Evolutionary conservation across 2,329 filamentous ascomycete genomes (phyloP).

Genomic region (Aspergillaceae sp.): DNA sequence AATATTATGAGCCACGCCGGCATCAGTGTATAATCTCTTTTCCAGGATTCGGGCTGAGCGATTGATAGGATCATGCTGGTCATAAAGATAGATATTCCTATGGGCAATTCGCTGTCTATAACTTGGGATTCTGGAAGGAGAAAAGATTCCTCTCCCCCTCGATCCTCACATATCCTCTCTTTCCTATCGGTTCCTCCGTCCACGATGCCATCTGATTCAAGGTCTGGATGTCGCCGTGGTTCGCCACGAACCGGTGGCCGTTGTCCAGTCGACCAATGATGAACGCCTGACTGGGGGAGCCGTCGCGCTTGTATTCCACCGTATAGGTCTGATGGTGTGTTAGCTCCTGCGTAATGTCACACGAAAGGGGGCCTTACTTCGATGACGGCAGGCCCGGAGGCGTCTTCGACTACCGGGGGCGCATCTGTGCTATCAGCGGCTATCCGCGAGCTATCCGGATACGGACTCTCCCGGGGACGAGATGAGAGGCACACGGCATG

Average conservation of each 20-base stretch:
- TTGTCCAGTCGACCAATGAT: slow-evolving; percentile 45
- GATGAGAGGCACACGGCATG: slow-evolving; percentile 52
- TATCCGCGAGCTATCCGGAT: slow-evolving; percentile 14
- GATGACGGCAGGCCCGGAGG: slow-evolving; percentile 44
- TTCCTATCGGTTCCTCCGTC: slow-evolving; percentile 1
- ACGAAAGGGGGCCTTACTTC: slow-evolving; percentile 36
- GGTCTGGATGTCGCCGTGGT: slow-evolving; percentile 18
- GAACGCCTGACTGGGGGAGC: slow-evolving; percentile 40
- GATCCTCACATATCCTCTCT: background rate
- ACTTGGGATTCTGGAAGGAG: background rate
- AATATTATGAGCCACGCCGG: too few species aligned
- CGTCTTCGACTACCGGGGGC: slow-evolving; percentile 35
- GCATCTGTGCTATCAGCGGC: slow-evolving; percentile 32
- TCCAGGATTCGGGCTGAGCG: background rate
- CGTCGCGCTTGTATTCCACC: slow-evolving; percentile 48
- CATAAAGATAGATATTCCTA: background rate
- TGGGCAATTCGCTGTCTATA: too few species aligned
- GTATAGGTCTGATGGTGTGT: slow-evolving; percentile 47
- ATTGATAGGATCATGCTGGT: background rate
- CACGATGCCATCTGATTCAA: background rate
- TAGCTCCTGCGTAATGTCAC: background rate
- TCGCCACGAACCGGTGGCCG: slow-evolving; percentile 48
- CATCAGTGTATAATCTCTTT: slow-evolving; percentile 13
- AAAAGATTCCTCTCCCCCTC: background rate
- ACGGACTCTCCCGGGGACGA: slow-evolving; percentile 27